A percentile compares a stretch with the other conserved stretches of the same genome.
These are phyloP conservation scores for Xerocomus minutiporus DNA, from an alignment of 1,284 basidiomycete genomes.

Conservation along the genomic window DNA sequence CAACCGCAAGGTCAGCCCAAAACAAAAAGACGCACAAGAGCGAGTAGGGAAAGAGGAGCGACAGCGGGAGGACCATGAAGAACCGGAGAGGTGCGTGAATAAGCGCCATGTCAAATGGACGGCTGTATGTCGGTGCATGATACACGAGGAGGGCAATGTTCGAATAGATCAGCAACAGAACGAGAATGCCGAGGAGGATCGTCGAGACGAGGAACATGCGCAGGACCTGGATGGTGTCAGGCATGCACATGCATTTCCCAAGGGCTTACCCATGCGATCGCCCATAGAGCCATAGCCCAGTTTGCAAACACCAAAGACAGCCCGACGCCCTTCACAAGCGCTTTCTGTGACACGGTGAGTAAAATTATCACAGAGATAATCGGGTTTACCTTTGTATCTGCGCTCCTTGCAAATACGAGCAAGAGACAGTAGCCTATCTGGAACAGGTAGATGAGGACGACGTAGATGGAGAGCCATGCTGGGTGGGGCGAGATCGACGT, in stretches of 20 bases:
- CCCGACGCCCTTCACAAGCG: constrained; percentile 74
- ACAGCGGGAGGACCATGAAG: constrained; percentile 57
- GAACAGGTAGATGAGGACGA: constrained; percentile 54
- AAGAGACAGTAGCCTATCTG: constrained; percentile 80
- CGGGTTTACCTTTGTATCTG: constrained; percentile 68
- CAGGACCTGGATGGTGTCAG: constrained; percentile 41
- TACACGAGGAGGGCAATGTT: constrained; percentile 65
- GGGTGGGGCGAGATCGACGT: constrained; percentile 72
- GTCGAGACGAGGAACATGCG: constrained; percentile 59
- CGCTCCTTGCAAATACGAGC: constrained; percentile 64
- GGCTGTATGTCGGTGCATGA: constrained; percentile 51
- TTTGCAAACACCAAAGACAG: constrained; percentile 76
- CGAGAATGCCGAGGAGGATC: constrained; percentile 55
- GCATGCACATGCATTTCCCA: rapidly evolving
- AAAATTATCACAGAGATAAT: neutral
- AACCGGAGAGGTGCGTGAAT: constrained; percentile 73
- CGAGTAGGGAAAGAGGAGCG: constrained; percentile 45
- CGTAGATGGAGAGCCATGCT: constrained; percentile 62
- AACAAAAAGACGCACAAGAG: constrained; percentile 40
- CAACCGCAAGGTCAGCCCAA: constrained; percentile 36
- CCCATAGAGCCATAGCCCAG: constrained; percentile 80
- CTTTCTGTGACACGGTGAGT: constrained; percentile 37
- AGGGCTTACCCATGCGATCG: constrained; percentile 67
- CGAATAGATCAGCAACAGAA: constrained; percentile 59
- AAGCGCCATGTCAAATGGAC: constrained; percentile 61